These are phyloP conservation scores for Coemansia sp. DNA, from an alignment of 192 early-diverging fungal species.

Conservation along the genomic window DNA sequence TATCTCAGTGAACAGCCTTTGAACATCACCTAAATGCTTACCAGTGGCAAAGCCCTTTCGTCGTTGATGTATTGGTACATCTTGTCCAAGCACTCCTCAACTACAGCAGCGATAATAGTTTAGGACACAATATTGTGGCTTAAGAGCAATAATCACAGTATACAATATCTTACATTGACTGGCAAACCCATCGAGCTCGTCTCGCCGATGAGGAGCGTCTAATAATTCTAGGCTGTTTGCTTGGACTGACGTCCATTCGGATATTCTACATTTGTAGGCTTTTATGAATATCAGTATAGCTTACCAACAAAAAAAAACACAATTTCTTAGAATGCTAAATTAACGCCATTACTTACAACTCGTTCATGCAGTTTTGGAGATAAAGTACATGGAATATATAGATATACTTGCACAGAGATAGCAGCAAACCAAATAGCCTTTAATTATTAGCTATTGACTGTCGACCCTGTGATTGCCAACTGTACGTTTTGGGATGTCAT, in stretches of 20 bases:
- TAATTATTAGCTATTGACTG: no score
- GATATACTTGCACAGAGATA: not conserved
- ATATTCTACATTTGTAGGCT: not conserved
- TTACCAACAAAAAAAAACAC: not conserved
- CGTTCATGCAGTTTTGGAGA: not conserved
- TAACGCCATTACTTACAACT: not conserved
- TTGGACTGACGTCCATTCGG: constrained; percentile 3
- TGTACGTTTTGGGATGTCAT: no score
- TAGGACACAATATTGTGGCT: not conserved
- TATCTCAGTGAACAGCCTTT: not conserved
- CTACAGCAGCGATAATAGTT: constrained; percentile 15
- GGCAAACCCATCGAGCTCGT: not conserved
- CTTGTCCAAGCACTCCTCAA: constrained; percentile 29
- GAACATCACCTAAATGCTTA: not conserved
- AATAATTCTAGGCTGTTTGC: not conserved
- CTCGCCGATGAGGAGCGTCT: constrained; percentile 10
- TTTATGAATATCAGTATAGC: not conserved
- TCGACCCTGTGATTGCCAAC: no score
- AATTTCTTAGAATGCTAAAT: not conserved
- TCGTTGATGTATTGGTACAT: constrained; percentile 20
- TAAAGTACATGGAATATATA: not conserved
- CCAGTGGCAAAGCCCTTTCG: not conserved
- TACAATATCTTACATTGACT: not conserved
- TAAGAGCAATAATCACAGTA: not conserved
- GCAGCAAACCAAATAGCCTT: no score